A percentile compares a stretch with the other conserved stretches of the same genome.
These are phyloP conservation scores for Vachellia collinsii DNA, from an alignment of 306 rosid genomes.

Conservation along the genomic window DNA sequence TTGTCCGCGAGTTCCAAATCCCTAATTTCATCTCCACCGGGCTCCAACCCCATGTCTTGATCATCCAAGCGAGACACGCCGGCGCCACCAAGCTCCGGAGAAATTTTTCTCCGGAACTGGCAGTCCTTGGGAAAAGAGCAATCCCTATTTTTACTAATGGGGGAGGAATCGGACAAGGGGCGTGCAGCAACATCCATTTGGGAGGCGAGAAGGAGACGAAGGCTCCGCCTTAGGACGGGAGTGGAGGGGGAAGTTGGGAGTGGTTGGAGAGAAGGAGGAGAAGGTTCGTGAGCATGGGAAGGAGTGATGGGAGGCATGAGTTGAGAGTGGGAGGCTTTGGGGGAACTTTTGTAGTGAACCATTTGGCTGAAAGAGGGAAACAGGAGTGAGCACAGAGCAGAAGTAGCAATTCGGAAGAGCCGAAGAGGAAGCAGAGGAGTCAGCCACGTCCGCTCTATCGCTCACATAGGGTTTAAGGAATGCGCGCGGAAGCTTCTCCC, in stretches of 20 bases:
- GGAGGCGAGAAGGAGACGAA: constrained; percentile 38
- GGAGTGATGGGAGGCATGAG: constrained; percentile 38
- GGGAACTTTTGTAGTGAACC: constrained; percentile 40
- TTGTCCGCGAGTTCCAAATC: constrained; percentile 31
- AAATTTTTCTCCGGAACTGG: background rate
- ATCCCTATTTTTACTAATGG: background rate
- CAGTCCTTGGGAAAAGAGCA: background rate
- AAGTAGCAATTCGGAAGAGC: background rate
- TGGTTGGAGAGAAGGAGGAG: background rate
- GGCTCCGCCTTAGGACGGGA: constrained; percentile 37
- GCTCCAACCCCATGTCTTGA: constrained; percentile 6
- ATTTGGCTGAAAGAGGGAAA: background rate
- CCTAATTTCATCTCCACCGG: constrained; percentile 32
- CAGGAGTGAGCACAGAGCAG: background rate
- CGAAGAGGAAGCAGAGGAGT: background rate
- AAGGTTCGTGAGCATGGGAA: constrained; percentile 35
- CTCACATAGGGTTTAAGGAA: background rate
- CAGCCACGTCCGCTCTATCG: too few species aligned
- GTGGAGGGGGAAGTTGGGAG: background rate
- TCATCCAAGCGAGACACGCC: background rate
- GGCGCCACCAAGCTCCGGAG: background rate
- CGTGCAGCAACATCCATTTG: background rate
- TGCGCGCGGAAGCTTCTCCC: background rate
- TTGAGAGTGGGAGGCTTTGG: constrained; percentile 27
- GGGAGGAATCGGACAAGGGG: background rate